These are phyloP conservation scores for Chytriomyces sp. DNA, from an alignment of 192 early-diverging fungal species.

Conservation along the genomic window DNA sequence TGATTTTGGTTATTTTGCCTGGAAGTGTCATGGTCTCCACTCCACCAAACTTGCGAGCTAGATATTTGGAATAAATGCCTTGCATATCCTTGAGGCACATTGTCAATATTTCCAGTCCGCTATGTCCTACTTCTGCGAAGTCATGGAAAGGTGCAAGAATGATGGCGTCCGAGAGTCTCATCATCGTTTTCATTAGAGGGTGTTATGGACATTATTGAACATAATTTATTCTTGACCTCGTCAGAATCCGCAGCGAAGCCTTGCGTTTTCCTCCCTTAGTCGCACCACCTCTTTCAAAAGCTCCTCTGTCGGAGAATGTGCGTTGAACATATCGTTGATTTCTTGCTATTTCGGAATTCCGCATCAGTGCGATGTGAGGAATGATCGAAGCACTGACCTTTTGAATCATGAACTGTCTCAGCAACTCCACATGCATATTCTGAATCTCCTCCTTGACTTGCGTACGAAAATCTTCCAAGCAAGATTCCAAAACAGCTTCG, in stretches of 20 bases:
- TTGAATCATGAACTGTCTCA: slow-evolving; percentile 71
- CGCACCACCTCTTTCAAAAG: slow-evolving; percentile 58
- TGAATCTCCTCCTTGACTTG: slow-evolving; percentile 63
- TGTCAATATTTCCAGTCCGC: too few species aligned
- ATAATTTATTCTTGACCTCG: not conserved
- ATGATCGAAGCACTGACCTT: slow-evolving; percentile 45
- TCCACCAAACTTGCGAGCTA: not conserved
- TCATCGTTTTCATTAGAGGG: too few species aligned
- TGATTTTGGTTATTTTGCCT: not conserved
- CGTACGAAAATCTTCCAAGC: slow-evolving; percentile 58
- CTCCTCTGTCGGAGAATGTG: slow-evolving; percentile 50
- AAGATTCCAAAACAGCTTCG: slow-evolving; percentile 61
- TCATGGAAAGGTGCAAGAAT: too few species aligned
- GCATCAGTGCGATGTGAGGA: not conserved
- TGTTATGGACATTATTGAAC: too few species aligned
- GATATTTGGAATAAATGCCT: not conserved
- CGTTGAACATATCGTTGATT: slow-evolving; percentile 54
- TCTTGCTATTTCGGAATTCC: slow-evolving; percentile 47
- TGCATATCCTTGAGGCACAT: not conserved
- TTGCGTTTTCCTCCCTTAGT: slow-evolving; percentile 61
- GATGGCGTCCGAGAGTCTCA: too few species aligned
- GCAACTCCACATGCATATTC: slow-evolving; percentile 71
- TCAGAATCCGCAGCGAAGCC: slow-evolving; percentile 39
- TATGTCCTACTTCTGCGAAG: too few species aligned
- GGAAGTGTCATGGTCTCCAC: too few species aligned